Conservation (phyloP, 2,329 filamentous ascomycete genomes). For the Exophiala spinifera region DNA sequence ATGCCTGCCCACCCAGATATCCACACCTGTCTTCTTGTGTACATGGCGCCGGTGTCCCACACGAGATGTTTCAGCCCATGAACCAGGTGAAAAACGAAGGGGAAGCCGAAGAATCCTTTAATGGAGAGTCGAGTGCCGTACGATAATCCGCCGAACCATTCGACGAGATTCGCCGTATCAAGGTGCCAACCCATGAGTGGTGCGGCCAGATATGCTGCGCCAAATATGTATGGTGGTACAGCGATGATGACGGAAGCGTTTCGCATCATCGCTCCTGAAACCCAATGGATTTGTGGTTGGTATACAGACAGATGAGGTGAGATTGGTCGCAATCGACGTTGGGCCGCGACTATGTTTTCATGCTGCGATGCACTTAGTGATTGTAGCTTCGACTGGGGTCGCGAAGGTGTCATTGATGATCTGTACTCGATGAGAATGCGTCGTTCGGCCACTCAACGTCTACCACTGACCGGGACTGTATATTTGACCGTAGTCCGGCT, state of each 20-base stretch:
- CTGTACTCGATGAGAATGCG: not conserved
- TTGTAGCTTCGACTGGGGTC: not conserved
- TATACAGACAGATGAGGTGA: constrained; percentile 84
- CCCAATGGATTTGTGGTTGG: constrained; percentile 80
- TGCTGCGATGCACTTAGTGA: constrained; percentile 51
- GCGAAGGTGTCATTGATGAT: constrained; percentile 1
- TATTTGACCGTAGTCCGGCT: not conserved
- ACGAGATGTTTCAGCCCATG: constrained; percentile 68
- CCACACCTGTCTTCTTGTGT: constrained; percentile 63
- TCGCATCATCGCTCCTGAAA: constrained; percentile 71
- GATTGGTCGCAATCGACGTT: constrained; percentile 77
- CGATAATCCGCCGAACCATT: constrained; percentile 61
- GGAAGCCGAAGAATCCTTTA: constrained; percentile 60
- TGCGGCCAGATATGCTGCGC: constrained; percentile 73
- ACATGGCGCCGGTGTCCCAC: constrained; percentile 63
- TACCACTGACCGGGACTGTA: not conserved
- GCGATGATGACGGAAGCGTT: constrained; percentile 72
- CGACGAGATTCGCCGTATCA: constrained; percentile 61
- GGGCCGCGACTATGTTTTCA: constrained; percentile 68
- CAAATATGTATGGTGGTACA: constrained; percentile 74
- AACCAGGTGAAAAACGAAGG: constrained; percentile 65
- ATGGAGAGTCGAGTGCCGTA: constrained; percentile 55
- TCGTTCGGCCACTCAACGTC: not conserved
- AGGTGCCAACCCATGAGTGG: constrained; percentile 71
- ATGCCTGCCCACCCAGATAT: constrained; percentile 59